A percentile compares a stretch with the other conserved stretches of the same genome.
Evolutionary conservation across 352 stramenopile species (phyloP).

Genomic region (Globisporangium spinosum): DNA sequence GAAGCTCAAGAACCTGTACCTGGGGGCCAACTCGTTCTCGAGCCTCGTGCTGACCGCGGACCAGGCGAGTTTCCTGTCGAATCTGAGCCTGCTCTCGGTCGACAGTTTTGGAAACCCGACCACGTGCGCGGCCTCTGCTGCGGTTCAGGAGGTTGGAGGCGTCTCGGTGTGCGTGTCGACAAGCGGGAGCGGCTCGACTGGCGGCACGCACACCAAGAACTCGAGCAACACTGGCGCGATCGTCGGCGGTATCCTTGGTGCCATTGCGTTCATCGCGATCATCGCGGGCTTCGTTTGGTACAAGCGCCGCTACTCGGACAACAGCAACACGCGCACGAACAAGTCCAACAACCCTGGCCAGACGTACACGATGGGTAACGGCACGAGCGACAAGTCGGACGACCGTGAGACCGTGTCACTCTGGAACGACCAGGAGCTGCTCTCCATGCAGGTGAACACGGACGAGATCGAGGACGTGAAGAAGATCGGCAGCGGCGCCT

Average conservation of each 20-base stretch:
- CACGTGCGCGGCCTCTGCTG: constrained; percentile 20
- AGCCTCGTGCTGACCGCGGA: constrained; percentile 28
- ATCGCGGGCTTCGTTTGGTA: constrained; percentile 25
- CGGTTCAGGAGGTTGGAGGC: constrained; percentile 25
- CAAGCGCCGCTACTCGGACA: constrained; percentile 22
- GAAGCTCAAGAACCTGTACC: constrained; percentile 36
- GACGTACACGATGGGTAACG: constrained; percentile 12
- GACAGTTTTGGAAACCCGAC: constrained; percentile 32
- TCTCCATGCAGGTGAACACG: constrained; percentile 48
- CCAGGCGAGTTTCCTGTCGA: constrained; percentile 27
- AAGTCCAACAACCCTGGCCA: constrained; percentile 4
- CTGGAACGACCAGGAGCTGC: constrained; percentile 45
- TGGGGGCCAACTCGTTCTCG: constrained; percentile 57
- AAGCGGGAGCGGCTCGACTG: constrained; percentile 15
- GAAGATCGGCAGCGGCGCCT: constrained; percentile 33
- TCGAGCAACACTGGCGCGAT: constrained; percentile 31
- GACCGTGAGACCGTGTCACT: constrained; percentile 23
- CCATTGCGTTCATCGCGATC: constrained; percentile 29
- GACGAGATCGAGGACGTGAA: constrained; percentile 43
- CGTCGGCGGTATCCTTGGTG: constrained; percentile 37
- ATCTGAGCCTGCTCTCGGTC: constrained; percentile 35
- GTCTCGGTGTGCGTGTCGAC: constrained; percentile 31
- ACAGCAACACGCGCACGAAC: constrained; percentile 8
- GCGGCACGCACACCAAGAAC: constrained; percentile 2
- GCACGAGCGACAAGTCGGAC: not conserved